These are phyloP conservation scores for Aspergillus terreus DNA, from an alignment of 2,329 filamentous ascomycete genomes.

Conservation along the genomic window DNA sequence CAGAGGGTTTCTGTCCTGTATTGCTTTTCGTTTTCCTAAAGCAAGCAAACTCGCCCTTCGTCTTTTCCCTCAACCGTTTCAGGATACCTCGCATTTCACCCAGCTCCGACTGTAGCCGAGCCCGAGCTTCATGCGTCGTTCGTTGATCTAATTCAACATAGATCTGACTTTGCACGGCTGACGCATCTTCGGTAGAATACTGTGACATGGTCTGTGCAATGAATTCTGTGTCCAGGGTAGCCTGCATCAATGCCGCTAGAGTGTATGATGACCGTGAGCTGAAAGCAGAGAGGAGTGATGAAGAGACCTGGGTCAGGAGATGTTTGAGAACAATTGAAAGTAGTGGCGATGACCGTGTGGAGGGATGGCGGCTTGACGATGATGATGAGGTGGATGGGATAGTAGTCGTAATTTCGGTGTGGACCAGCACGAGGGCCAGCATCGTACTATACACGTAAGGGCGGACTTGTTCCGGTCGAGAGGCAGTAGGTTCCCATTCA, in stretches of 20 bases:
- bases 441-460: slow-evolving; percentile 89
- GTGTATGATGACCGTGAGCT: slow-evolving; percentile 63
- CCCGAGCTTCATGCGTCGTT: slow-evolving; percentile 82
- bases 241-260: slow-evolving; percentile 86
- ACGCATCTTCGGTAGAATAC: slow-evolving; percentile 80
- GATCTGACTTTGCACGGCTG: slow-evolving; percentile 79
- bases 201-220: slow-evolving; percentile 87
- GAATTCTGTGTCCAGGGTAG: slow-evolving; percentile 95
- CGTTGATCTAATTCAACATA: slow-evolving; percentile 86
- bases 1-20: slow-evolving; percentile 19
- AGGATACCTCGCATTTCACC: slow-evolving; percentile 84
- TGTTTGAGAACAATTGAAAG: slow-evolving; percentile 79
- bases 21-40: slow-evolving; percentile 62
- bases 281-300: slow-evolving; percentile 80
- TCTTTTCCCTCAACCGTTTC: slow-evolving; percentile 77
- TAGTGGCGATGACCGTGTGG: slow-evolving; percentile 60
- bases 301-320: slow-evolving; percentile 76
- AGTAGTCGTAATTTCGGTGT: slow-evolving; percentile 82
- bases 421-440: slow-evolving; percentile 80
- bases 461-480: slow-evolving; percentile 67
- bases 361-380: slow-evolving; percentile 70
- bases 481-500: slow-evolving; percentile 63
- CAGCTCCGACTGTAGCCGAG: slow-evolving; percentile 76
- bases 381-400: slow-evolving; percentile 65
- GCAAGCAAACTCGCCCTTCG: slow-evolving; percentile 82